These are phyloP conservation scores for Middelhovenomyces tepae DNA, from an alignment of 805 yeast species.

Conservation along the genomic window DNA sequence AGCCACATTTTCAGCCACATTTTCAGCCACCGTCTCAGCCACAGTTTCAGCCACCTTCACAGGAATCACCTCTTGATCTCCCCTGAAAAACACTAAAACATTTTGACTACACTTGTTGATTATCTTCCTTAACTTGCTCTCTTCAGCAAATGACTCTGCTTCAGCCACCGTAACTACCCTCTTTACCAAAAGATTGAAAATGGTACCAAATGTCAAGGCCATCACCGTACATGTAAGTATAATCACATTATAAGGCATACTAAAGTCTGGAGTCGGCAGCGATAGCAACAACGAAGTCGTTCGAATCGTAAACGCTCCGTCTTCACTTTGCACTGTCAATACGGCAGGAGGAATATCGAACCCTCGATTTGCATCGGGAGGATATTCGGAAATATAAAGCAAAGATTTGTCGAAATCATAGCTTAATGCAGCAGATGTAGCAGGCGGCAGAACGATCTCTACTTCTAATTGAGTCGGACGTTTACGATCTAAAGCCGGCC, in stretches of 20 bases:
- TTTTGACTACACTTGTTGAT: neutral
- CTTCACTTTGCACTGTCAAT: slow-evolving; percentile 43
- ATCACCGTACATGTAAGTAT: slow-evolving; percentile 87
- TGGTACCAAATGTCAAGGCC: slow-evolving; percentile 83
- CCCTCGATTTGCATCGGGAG: slow-evolving; percentile 99
- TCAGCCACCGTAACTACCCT: slow-evolving; percentile 69
- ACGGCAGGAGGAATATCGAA: slow-evolving; percentile 91
- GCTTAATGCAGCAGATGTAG: slow-evolving; percentile 49
- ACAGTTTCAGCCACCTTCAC: too few relatives aligned
- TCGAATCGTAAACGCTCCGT: slow-evolving; percentile 32
- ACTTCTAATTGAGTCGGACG: slow-evolving; percentile 82
- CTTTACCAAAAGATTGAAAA: slow-evolving; percentile 71
- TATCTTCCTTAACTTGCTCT: slow-evolving; percentile 1
- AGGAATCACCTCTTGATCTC: too few relatives aligned
- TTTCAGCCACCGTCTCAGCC: too few relatives aligned
- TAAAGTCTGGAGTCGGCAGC: slow-evolving; percentile 93
- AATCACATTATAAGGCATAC: slow-evolving; percentile 97
- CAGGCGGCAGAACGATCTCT: slow-evolving; percentile 53
- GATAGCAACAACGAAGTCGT: slow-evolving; percentile 82
- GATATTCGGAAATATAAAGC: slow-evolving; percentile 80
- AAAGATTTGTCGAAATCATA: slow-evolving; percentile 84
- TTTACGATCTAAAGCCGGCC: slow-evolving; percentile 70
- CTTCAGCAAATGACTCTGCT: slow-evolving; percentile 11
- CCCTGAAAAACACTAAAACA: too few relatives aligned
- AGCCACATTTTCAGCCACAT: too few relatives aligned